phyloP scores from a whole-genome alignment of 2,329 filamentous ascomycete genomes.

The Talaromyces sp. region DNA sequence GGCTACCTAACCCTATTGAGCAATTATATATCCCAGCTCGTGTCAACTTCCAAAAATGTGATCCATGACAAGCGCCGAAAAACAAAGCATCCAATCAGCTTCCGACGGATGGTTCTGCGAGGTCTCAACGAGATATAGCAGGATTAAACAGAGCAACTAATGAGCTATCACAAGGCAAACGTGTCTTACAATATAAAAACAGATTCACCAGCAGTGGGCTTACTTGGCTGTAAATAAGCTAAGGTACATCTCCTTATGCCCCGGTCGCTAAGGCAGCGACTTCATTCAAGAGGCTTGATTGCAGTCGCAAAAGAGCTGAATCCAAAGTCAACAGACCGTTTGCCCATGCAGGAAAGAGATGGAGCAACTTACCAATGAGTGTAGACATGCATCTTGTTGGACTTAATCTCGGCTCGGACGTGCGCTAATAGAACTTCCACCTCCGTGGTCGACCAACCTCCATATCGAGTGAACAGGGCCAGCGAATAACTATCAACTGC shows the following conservation, averaged over 20 bases:
- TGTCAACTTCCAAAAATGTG: too few relatives aligned
- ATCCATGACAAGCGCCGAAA: too few relatives aligned
- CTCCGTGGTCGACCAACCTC: constrained; percentile 22
- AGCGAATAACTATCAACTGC: constrained; percentile 25
- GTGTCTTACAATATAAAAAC: too few relatives aligned
- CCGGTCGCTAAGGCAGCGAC: too few relatives aligned
- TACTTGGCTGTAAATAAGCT: too few relatives aligned
- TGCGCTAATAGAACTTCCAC: constrained; percentile 21
- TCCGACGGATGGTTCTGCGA: too few relatives aligned
- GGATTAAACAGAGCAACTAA: too few relatives aligned
- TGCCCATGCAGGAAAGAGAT: neutral
- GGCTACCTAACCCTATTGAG: neutral
- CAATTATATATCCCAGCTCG: neutral
- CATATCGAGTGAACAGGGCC: constrained; percentile 24
- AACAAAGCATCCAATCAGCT: too few relatives aligned
- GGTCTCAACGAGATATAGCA: too few relatives aligned
- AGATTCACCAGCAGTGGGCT: too few relatives aligned
- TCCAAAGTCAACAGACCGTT: neutral
- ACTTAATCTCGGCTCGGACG: constrained; percentile 21
- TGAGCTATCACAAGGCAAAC: too few relatives aligned
- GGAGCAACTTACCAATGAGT: constrained; percentile 21
- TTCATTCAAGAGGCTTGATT: constrained; percentile 7
- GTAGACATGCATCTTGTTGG: constrained; percentile 28
- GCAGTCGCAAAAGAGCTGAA: constrained; percentile 13
- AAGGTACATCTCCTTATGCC: too few relatives aligned